A percentile compares a stretch with the other conserved stretches of the same genome.
phyloP scores from a whole-genome alignment of 1,139 yeast genomes.

The Blastobotrys raffinosifermentans region DNA sequence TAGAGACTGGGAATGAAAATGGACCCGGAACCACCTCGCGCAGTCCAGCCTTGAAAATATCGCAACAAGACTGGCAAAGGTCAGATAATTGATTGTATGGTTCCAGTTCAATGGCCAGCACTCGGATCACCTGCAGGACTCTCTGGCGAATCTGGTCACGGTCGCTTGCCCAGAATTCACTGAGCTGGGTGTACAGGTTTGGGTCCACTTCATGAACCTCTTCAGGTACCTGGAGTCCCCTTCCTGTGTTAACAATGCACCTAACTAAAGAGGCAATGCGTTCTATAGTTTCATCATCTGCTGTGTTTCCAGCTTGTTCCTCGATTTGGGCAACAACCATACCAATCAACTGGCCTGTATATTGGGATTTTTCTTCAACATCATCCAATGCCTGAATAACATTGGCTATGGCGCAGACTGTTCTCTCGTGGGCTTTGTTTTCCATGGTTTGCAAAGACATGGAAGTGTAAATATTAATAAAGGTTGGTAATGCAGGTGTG shows the following conservation, averaged over 20 bases:
- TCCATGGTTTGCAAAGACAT: slow-evolving; percentile 19
- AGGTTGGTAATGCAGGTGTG: slow-evolving; percentile 25
- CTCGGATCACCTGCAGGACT: slow-evolving; percentile 39
- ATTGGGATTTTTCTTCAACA: slow-evolving; percentile 20
- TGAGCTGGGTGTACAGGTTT: slow-evolving; percentile 9
- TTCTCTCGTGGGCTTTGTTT: slow-evolving; percentile 32
- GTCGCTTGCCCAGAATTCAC: slow-evolving; percentile 37
- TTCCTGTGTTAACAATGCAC: slow-evolving; percentile 63
- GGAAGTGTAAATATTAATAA: slow-evolving; percentile 29
- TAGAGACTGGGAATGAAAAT: slow-evolving; percentile 43
- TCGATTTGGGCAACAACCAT: slow-evolving; percentile 19
- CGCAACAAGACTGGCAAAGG: slow-evolving; percentile 52
- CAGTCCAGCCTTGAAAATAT: slow-evolving; percentile 56
- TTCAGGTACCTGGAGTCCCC: slow-evolving; percentile 44
- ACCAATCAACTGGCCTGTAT: slow-evolving; percentile 23
- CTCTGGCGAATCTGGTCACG: slow-evolving; percentile 38
- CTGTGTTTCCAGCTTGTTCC: slow-evolving; percentile 5
- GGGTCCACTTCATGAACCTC: slow-evolving; percentile 27
- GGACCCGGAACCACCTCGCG: slow-evolving; percentile 68
- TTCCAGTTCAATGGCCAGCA: slow-evolving; percentile 40
- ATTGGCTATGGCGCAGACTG: slow-evolving; percentile 33
- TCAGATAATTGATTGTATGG: slow-evolving; percentile 36
- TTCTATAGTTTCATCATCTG: slow-evolving; percentile 13
- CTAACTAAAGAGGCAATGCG: slow-evolving; percentile 44
- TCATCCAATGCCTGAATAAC: slow-evolving; percentile 30